These are phyloP conservation scores for Sphaerulina musiva DNA, from an alignment of 2,329 filamentous ascomycete genomes.

Conservation along the genomic window DNA sequence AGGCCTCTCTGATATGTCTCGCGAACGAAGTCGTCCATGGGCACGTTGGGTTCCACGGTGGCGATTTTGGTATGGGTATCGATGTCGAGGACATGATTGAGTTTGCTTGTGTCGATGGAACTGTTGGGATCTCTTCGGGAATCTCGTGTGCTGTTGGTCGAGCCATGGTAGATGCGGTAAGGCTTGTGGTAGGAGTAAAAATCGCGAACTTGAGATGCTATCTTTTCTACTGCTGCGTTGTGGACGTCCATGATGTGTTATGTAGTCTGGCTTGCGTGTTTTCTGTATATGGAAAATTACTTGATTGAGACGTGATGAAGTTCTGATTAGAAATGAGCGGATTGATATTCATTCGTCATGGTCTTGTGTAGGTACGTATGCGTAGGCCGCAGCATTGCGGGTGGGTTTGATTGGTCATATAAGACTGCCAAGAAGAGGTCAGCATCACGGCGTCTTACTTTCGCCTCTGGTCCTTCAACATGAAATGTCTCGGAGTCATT, in stretches of 20 bases:
- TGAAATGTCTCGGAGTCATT: no score
- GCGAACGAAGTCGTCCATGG: slow-evolving; percentile 59
- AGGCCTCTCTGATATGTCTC: slow-evolving; percentile 51
- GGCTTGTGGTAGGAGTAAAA: slow-evolving; percentile 43
- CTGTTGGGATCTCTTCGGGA: slow-evolving; percentile 34
- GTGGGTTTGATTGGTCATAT: no score
- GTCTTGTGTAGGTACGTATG: no score
- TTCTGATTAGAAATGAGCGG: no score
- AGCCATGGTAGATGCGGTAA: slow-evolving; percentile 53
- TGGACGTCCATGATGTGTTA: slow-evolving; percentile 3
- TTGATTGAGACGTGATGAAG: no score
- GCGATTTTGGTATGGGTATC: slow-evolving; percentile 39
- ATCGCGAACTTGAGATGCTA: slow-evolving; percentile 10
- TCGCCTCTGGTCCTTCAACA: no score
- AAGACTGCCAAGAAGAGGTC: no score
- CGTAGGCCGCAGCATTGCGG: no score
- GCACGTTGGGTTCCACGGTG: slow-evolving; percentile 61
- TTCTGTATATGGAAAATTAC: no score
- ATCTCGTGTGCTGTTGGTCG: slow-evolving; percentile 46
- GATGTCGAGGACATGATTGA: slow-evolving; percentile 45
- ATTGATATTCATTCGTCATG: no score
- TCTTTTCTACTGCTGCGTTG: slow-evolving; percentile 5
- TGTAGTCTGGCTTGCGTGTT: no score
- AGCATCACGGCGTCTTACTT: no score
- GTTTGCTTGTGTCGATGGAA: slow-evolving; percentile 44